Evolutionary conservation across 306 rosid genomes (phyloP).

Genomic region (Lathyrus sativus): DNA sequence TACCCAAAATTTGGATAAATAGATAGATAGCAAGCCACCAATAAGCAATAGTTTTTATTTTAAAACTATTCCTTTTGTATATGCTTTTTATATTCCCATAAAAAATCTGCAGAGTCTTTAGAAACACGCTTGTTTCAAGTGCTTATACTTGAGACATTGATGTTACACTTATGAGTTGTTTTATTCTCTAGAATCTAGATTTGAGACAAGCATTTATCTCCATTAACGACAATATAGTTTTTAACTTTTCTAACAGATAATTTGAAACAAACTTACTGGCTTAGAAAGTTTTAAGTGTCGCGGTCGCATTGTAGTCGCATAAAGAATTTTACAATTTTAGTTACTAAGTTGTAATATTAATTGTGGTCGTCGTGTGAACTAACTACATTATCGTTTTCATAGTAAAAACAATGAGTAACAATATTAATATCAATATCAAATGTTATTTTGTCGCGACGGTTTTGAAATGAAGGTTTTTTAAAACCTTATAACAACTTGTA

Average conservation of each 20-base stretch:
- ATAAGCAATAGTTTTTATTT: background rate
- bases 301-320: no score
- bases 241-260: background rate
- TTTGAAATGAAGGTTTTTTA: no score
- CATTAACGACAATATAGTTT: constrained; percentile 1
- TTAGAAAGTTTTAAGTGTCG: background rate
- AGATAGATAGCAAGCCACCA: background rate
- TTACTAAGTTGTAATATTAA: no score
- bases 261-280: background rate
- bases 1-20: background rate
- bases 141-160: constrained; percentile 9
- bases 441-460: no score
- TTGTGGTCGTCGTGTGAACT: no score
- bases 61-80: background rate
- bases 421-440: no score
- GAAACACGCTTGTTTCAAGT: constrained; percentile 7
- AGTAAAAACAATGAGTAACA: no score
- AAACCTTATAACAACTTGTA: background rate
- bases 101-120: background rate
- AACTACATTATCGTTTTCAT: no score
- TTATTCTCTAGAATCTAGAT: background rate
- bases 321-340: no score
- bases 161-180: background rate
- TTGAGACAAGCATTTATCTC: constrained; percentile 24
- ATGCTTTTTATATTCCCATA: background rate